Evolutionary conservation across 208 protist species (phyloP).

Genomic region (Jaenimonas drosophilae): DNA sequence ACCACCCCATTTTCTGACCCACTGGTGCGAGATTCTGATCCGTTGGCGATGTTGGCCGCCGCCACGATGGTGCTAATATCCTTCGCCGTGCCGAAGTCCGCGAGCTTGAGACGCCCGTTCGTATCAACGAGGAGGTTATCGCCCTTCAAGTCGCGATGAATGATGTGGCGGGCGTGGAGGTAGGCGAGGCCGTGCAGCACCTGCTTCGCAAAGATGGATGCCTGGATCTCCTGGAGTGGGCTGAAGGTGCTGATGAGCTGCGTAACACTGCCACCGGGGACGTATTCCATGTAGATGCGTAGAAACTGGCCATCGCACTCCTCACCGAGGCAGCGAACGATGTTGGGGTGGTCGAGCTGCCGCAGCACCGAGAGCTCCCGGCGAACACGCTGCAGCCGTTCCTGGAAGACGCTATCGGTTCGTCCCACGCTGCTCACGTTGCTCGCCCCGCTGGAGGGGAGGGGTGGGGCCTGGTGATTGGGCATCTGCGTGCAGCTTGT

Average conservation of each 20-base stretch:
- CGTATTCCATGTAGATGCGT: constrained; percentile 91
- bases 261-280: constrained; percentile 85
- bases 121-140: constrained; percentile 87
- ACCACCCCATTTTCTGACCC: too few species aligned
- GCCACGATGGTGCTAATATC: constrained; percentile 15
- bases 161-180: constrained; percentile 70
- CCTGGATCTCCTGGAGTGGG: constrained; percentile 65
- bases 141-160: constrained; percentile 89
- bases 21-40: too few species aligned
- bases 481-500: not conserved
- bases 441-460: too few species aligned
- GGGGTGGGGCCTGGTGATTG: not conserved
- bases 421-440: not conserved
- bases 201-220: constrained; percentile 60
- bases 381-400: constrained; percentile 23
- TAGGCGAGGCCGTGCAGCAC: constrained; percentile 77
- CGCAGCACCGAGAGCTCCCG: constrained; percentile 71
- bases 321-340: constrained; percentile 81
- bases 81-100: constrained; percentile 74
- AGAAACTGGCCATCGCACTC: constrained; percentile 56
- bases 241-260: constrained; percentile 68
- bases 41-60: constrained; percentile 18
- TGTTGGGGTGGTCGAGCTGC: constrained; percentile 85
- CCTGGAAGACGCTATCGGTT: not conserved
- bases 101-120: constrained; percentile 65